Conservation (phyloP, 2,329 filamentous ascomycete species). For the Elsinoe batatas region DNA sequence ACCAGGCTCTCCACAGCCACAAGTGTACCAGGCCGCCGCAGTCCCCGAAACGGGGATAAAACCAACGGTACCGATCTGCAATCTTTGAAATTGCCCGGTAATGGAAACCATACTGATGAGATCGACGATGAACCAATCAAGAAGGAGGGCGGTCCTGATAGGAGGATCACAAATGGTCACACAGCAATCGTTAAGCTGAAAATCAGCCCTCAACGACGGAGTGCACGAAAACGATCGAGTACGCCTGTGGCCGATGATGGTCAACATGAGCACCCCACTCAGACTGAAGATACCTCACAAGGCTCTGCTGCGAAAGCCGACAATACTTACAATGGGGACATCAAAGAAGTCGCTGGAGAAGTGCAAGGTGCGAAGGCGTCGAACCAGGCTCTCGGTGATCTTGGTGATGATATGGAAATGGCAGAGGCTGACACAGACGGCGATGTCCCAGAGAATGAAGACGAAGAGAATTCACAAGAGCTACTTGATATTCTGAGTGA, state of each 20-base stretch:
- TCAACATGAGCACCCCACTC: too few relatives aligned
- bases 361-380: background rate
- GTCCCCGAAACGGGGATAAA: background rate
- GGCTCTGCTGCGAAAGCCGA: background rate
- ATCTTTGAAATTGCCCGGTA: too few relatives aligned
- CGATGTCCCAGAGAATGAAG: background rate
- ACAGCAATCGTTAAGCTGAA: background rate
- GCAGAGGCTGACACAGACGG: background rate
- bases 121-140: too few relatives aligned
- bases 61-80: background rate
- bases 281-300: background rate
- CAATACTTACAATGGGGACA: background rate
- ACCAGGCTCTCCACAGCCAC: background rate
- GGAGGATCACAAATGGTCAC: background rate
- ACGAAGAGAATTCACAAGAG: background rate
- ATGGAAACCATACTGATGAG: too few relatives aligned
- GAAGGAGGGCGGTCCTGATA: background rate
- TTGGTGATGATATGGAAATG: conserved; percentile 7
- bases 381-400: background rate
- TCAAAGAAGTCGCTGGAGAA: background rate
- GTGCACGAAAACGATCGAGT: background rate
- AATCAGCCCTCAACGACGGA: background rate
- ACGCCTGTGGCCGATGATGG: background rate
- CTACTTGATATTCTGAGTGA: background rate
- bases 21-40: background rate